A percentile compares a stretch with the other conserved stretches of the same genome.
Evolutionary conservation across 2,329 filamentous ascomycete species (phyloP).

Genomic region (Penicillium sp.): DNA sequence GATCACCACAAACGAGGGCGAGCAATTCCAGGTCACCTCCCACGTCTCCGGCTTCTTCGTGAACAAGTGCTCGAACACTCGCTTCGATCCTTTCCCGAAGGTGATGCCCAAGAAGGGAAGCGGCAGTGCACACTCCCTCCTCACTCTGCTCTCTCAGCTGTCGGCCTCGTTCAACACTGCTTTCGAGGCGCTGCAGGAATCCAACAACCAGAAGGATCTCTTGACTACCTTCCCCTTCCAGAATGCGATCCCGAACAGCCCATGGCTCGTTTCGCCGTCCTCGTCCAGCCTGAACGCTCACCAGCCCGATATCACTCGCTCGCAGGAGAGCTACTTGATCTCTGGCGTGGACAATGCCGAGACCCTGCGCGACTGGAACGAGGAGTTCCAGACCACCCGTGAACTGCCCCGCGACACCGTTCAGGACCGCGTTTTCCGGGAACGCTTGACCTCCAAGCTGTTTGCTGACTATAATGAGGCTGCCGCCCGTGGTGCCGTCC

Average conservation of each 20-base stretch:
- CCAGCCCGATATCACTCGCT: constrained; percentile 75
- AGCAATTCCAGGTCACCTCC: constrained; percentile 88
- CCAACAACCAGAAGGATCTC: constrained; percentile 79
- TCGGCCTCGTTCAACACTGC: constrained; percentile 76
- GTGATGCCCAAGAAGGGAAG: constrained; percentile 70
- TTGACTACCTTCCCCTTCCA: constrained; percentile 92
- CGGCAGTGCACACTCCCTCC: constrained; percentile 68
- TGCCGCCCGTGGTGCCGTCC: constrained; percentile 81
- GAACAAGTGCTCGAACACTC: constrained; percentile 91
- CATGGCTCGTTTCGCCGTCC: constrained; percentile 77
- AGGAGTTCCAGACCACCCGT: constrained; percentile 94
- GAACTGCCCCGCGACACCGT: constrained; percentile 91
- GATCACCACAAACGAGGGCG: constrained; percentile 86
- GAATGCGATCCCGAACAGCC: constrained; percentile 85
- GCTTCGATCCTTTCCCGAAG: constrained; percentile 86
- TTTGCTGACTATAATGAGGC: constrained; percentile 98
- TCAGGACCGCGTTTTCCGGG: constrained; percentile 92
- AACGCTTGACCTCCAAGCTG: constrained; percentile 88
- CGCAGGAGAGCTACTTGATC: constrained; percentile 88
- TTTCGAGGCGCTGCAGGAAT: constrained; percentile 75
- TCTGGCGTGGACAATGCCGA: constrained; percentile 90
- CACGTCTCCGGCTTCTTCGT: constrained; percentile 95
- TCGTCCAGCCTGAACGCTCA: constrained; percentile 63
- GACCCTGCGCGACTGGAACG: constrained; percentile 95
- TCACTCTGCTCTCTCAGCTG: constrained; percentile 70